These are phyloP conservation scores for Actinidia chinensis DNA, from an alignment of 179 eudicot genomes.

Conservation along the genomic window DNA sequence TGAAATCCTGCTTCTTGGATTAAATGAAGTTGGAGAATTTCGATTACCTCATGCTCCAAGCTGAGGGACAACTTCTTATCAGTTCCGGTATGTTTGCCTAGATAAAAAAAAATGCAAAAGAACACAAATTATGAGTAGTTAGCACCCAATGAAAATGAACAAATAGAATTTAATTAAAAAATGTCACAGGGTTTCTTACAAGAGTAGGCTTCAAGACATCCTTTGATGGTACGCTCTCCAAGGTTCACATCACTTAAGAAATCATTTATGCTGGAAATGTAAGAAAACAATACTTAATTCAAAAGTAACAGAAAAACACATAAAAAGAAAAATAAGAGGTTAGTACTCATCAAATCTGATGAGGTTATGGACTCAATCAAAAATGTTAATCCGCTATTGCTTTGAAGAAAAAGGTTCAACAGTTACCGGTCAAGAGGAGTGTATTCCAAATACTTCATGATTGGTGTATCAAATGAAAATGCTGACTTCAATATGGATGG, in stretches of 20 bases:
- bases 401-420: not conserved
- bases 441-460: slow-evolving; percentile 95
- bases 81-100: slow-evolving; percentile 90
- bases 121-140: not conserved
- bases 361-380: not conserved
- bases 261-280: slow-evolving; percentile 58
- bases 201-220: slow-evolving; percentile 92
- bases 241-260: slow-evolving; percentile 76
- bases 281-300: not conserved
- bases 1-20: too few species aligned
- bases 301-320: too few species aligned
- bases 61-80: slow-evolving; percentile 90
- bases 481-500: slow-evolving; percentile 4
- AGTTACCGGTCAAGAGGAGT: slow-evolving; percentile 79
- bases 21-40: too few species aligned
- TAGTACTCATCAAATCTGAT: not conserved
- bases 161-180: too few species aligned
- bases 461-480: slow-evolving; percentile 8
- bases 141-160: not conserved
- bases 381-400: not conserved
- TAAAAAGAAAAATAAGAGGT: too few species aligned
- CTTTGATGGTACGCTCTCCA: slow-evolving; percentile 89
- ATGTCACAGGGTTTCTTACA: slow-evolving; percentile 46
- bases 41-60: slow-evolving; percentile 78
- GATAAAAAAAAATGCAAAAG: not conserved